These are phyloP conservation scores for Coelastrella sp. DNA, from an alignment of 139 green algal species.

Conservation along the genomic window DNA sequence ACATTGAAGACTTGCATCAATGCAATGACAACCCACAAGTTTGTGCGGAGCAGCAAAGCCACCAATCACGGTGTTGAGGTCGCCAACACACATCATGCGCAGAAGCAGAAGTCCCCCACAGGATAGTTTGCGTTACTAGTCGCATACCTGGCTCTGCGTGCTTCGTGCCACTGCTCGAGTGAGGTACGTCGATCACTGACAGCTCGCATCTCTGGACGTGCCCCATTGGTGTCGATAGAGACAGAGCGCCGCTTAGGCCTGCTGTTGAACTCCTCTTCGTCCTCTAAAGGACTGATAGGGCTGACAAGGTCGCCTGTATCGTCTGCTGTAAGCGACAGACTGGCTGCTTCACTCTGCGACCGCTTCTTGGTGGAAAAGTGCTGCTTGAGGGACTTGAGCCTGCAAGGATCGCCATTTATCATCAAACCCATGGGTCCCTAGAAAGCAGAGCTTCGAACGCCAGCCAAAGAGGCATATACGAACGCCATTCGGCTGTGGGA, in stretches of 20 bases:
- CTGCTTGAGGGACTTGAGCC: constrained; percentile 44
- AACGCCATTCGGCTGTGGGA: no score
- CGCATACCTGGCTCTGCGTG: constrained; percentile 52
- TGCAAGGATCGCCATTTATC: neutral
- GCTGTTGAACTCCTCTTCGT: constrained; percentile 39
- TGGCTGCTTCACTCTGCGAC: constrained; percentile 29
- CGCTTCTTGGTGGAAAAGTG: constrained; percentile 49
- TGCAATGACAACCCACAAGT: neutral
- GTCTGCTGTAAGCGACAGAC: neutral
- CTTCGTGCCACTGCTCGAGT: constrained; percentile 65
- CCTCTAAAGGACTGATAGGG: neutral
- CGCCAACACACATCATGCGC: no score
- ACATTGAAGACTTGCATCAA: neutral
- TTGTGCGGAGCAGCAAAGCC: neutral
- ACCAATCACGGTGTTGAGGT: neutral
- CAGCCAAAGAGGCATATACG: neutral
- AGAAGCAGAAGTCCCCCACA: no score
- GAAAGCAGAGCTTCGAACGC: neutral
- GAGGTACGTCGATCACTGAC: constrained; percentile 42
- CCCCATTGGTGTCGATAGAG: constrained; percentile 10
- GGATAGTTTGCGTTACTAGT: no score
- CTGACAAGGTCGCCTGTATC: constrained; percentile 4
- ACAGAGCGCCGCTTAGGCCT: constrained; percentile 51
- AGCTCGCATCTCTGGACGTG: neutral
- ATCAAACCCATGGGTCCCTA: neutral